Percentiles rank a stretch among this genome's conserved stretches.
Conservation (phyloP, 495 filamentous ascomycete species). For the Penicillium lagena region DNA sequence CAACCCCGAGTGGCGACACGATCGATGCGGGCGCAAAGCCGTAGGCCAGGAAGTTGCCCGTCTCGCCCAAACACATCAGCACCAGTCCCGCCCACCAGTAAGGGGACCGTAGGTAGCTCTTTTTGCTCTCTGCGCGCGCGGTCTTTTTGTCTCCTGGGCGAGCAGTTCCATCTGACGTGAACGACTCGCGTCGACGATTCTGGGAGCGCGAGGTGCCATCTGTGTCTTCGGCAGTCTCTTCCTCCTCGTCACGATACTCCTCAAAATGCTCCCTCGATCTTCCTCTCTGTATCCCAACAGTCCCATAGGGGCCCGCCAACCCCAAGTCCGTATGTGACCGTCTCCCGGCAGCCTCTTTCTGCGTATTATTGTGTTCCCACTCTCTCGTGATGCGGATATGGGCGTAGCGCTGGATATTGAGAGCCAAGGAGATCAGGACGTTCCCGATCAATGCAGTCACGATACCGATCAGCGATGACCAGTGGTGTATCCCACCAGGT, state of each 20-base stretch:
- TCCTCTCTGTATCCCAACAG: slow-evolving; percentile 3
- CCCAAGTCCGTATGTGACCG: slow-evolving; percentile 11
- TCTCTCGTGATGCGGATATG: slow-evolving; percentile 71
- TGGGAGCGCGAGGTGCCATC: slow-evolving; percentile 12
- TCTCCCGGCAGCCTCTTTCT: slow-evolving; percentile 27
- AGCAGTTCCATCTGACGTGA: slow-evolving; percentile 34
- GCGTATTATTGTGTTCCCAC: slow-evolving; percentile 46
- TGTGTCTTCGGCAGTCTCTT: slow-evolving; percentile 1
- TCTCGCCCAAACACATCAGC: slow-evolving; percentile 88
- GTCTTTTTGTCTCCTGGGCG: slow-evolving; percentile 26
- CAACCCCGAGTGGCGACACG: slow-evolving; percentile 92
- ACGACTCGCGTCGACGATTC: slow-evolving; percentile 20
- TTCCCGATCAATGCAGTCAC: slow-evolving; percentile 87
- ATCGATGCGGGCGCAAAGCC: slow-evolving; percentile 98
- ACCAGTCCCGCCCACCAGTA: slow-evolving; percentile 95
- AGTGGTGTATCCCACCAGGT: slow-evolving; percentile 52
- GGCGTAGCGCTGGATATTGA: slow-evolving; percentile 94
- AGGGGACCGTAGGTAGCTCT: slow-evolving; percentile 76
- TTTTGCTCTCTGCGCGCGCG: slow-evolving; percentile 28
- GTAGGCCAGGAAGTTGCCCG: slow-evolving; percentile 94
- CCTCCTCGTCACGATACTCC: slow-evolving; percentile 25
- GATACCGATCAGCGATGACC: slow-evolving; percentile 94
- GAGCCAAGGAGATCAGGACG: slow-evolving; percentile 85
- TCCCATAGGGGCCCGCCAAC: slow-evolving; percentile 25
- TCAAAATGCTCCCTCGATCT: slow-evolving; percentile 8